Conservation (phyloP, 2,329 filamentous ascomycete species). For the Hypoxylon sp. region DNA sequence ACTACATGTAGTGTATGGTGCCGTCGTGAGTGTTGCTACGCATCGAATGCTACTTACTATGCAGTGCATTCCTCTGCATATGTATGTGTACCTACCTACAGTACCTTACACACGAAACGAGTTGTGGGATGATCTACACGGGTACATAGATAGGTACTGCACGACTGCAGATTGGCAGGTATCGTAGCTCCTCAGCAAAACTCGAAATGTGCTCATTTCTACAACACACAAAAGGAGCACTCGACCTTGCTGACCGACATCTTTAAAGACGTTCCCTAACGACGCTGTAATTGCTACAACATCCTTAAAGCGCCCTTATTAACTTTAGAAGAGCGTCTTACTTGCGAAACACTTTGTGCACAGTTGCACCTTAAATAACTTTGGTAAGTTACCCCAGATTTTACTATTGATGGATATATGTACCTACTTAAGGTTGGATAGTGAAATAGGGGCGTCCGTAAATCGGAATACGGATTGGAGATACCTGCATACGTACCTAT, state of each 20-base stretch:
- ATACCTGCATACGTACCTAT: constrained; percentile 1
- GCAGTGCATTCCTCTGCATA: not conserved
- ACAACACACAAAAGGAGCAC: not conserved
- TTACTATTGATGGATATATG: not conserved
- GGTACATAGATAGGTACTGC: constrained; percentile 5
- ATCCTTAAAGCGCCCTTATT: not conserved
- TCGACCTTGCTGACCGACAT: constrained; percentile 11
- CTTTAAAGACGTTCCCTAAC: not conserved
- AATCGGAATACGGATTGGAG: not conserved
- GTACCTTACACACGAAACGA: constrained; percentile 16
- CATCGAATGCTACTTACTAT: not conserved
- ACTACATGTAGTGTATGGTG: too few relatives aligned
- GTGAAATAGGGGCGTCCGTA: constrained; percentile 1
- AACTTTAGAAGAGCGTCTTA: not conserved
- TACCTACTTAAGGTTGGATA: not conserved
- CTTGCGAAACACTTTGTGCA: not conserved
- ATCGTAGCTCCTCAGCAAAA: constrained; percentile 3
- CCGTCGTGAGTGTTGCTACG: too few relatives aligned
- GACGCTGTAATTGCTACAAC: not conserved
- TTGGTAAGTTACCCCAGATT: constrained; percentile 25
- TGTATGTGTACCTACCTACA: not conserved
- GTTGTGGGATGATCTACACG: not conserved
- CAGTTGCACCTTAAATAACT: constrained; percentile 4
- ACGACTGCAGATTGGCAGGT: constrained; percentile 4
- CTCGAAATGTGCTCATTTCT: not conserved